Percentiles rank a stretch among this genome's conserved stretches.
These are phyloP conservation scores for Cryphonectria carpinicola DNA, from an alignment of 2,329 filamentous ascomycete genomes.

Conservation along the genomic window DNA sequence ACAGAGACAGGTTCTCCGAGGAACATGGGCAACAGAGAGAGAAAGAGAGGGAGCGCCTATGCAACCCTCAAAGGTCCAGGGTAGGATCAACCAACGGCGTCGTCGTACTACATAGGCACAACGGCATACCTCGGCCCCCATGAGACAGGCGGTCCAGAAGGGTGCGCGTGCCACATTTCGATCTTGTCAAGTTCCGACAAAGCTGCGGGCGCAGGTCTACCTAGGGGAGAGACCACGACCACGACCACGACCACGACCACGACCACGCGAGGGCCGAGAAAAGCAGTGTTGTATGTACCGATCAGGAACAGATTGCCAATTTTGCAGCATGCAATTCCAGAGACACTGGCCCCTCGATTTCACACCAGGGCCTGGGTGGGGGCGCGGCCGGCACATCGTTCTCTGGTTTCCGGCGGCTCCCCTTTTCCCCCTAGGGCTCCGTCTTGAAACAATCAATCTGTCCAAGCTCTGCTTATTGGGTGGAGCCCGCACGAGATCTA, in stretches of 20 bases:
- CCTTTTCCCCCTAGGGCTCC: conserved; percentile 11
- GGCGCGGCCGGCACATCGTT: conserved; percentile 12
- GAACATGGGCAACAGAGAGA: not conserved
- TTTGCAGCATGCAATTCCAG: conserved; percentile 5
- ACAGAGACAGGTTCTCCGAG: not conserved
- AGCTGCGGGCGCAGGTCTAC: not conserved
- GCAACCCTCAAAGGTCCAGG: not conserved
- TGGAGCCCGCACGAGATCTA: conserved; percentile 20
- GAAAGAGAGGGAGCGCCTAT: not conserved
- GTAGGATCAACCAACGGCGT: not conserved
- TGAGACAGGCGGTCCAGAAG: not conserved
- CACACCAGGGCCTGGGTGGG: conserved; percentile 1
- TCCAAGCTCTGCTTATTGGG: conserved; percentile 22
- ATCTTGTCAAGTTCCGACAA: conserved; percentile 1
- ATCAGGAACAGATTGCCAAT: conserved; percentile 18
- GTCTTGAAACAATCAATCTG: conserved; percentile 24
- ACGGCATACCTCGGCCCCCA: not conserved
- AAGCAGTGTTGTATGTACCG: not conserved
- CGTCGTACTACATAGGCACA: not conserved
- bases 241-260: not conserved
- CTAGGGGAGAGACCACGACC: not conserved
- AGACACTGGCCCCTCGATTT: conserved; percentile 3
- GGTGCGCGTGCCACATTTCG: not conserved
- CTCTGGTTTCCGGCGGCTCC: conserved; percentile 21
- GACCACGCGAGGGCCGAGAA: not conserved